Conservation (phyloP, 768 basidiomycete species). For the Neoboletus brunneissimus region DNA sequence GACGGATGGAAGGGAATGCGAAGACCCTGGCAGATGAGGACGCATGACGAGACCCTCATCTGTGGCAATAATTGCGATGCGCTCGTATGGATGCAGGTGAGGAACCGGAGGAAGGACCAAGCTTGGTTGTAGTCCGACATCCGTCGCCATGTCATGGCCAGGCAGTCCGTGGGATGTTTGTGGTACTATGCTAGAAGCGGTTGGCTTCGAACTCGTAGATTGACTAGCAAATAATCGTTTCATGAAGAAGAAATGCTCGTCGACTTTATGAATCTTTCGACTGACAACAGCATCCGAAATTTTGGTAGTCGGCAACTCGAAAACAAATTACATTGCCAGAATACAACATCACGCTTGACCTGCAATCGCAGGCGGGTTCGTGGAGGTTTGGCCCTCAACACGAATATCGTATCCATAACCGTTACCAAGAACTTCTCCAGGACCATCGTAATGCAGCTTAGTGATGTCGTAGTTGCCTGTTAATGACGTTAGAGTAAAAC, state of each 20-base stretch:
- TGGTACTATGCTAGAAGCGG: not conserved
- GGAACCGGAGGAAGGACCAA: constrained; percentile 64
- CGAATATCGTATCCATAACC: constrained; percentile 84
- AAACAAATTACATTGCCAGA: constrained; percentile 19
- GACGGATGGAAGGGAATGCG: constrained; percentile 37
- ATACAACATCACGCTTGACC: constrained; percentile 30
- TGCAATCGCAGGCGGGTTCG: constrained; percentile 43
- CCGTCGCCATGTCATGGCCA: constrained; percentile 8
- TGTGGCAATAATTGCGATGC: constrained; percentile 60
- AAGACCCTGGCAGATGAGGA: constrained; percentile 43
- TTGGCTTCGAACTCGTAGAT: constrained; percentile 11
- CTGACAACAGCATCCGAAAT: constrained; percentile 1
- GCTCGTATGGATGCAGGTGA: constrained; percentile 72
- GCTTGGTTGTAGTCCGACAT: constrained; percentile 52
- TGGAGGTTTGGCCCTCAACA: constrained; percentile 52
- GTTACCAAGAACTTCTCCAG: constrained; percentile 64
- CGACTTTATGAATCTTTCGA: not conserved
- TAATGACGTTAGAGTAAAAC: constrained; percentile 10
- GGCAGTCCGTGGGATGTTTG: not conserved
- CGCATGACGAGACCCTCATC: constrained; percentile 64
- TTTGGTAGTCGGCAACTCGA: not conserved
- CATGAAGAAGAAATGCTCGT: constrained; percentile 19
- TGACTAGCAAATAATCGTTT: constrained; percentile 31
- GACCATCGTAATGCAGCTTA: constrained; percentile 88
- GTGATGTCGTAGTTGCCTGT: constrained; percentile 91